Evolutionary conservation across 225 moss, liverwort and hornwort species (phyloP).

Genomic region (Asterella californica): DNA sequence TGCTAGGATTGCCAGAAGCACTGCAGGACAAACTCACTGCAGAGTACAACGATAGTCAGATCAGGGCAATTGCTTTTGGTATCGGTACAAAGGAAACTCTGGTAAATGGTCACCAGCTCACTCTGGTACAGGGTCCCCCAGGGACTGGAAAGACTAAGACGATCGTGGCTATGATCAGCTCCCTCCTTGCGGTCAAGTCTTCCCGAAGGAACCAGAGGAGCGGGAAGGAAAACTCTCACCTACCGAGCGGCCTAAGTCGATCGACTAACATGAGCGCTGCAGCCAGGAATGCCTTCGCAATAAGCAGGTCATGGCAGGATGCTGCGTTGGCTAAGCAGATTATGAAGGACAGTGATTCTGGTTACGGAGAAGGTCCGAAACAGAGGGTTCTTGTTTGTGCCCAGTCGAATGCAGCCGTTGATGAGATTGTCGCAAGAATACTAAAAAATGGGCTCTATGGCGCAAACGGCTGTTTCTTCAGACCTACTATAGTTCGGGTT

Average conservation of each 20-base stretch:
- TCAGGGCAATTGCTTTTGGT: constrained; percentile 68
- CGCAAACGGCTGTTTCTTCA: constrained; percentile 62
- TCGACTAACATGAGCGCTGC: constrained; percentile 28
- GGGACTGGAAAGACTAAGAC: constrained; percentile 97
- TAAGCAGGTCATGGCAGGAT: constrained; percentile 87
- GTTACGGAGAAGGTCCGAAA: constrained; percentile 46
- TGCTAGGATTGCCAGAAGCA: constrained; percentile 48
- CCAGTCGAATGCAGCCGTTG: constrained; percentile 98
- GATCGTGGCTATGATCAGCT: constrained; percentile 86
- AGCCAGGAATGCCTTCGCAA: constrained; percentile 56
- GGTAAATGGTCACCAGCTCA: constrained; percentile 69
- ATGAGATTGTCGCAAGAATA: constrained; percentile 79
- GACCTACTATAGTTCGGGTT: constrained; percentile 76
- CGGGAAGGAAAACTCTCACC: constrained; percentile 41
- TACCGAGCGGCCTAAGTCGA: neutral
- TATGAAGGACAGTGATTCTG: constrained; percentile 39
- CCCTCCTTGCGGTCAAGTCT: constrained; percentile 60
- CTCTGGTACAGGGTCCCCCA: constrained; percentile 97
- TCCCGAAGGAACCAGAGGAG: constrained; percentile 19
- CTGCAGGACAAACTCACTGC: constrained; percentile 57
- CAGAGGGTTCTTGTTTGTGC: constrained; percentile 83
- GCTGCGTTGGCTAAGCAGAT: constrained; percentile 78
- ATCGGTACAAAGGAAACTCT: constrained; percentile 55
- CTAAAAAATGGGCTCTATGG: constrained; percentile 81
- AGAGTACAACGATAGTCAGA: constrained; percentile 88